Evolutionary conservation across 345 rosid genomes (phyloP).

Genomic region (Noccaea bulbosa): DNA sequence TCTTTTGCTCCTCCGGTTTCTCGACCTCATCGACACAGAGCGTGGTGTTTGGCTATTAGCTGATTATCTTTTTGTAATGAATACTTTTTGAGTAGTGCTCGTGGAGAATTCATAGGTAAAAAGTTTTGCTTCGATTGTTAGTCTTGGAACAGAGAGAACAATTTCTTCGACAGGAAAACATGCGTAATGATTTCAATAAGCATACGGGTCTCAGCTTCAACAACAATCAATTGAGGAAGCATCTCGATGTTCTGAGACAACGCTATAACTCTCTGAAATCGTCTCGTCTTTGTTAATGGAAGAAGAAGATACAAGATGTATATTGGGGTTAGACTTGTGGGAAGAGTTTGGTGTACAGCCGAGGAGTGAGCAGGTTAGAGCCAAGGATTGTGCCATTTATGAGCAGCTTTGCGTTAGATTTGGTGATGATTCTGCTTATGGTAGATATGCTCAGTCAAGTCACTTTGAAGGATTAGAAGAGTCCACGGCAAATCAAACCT

Average conservation of each 20-base stretch:
- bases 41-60: too few relatives aligned
- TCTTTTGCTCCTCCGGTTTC: slow-evolving; percentile 14
- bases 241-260: slow-evolving; percentile 71
- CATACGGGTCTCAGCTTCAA: slow-evolving; percentile 70
- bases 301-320: slow-evolving; percentile 53
- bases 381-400: slow-evolving; percentile 73
- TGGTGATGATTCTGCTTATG: slow-evolving; percentile 63
- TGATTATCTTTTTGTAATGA: too few relatives aligned
- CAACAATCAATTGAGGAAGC: slow-evolving; percentile 79
- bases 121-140: too few relatives aligned
- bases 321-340: slow-evolving; percentile 72
- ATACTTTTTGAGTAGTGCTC: too few relatives aligned
- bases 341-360: slow-evolving; percentile 59
- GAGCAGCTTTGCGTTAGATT: slow-evolving; percentile 76
- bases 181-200: slow-evolving; percentile 66
- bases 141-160: slow-evolving; percentile 70
- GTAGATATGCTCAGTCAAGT: slow-evolving; percentile 90
- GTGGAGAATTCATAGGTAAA: too few relatives aligned
- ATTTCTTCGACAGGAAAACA: slow-evolving; percentile 71
- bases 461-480: slow-evolving; percentile 76
- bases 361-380: slow-evolving; percentile 57
- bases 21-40: slow-evolving; percentile 23
- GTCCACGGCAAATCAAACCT: slow-evolving; percentile 44
- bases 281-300: slow-evolving; percentile 45
- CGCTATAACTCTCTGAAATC: slow-evolving; percentile 67